These are phyloP conservation scores for Haematococcus sp. DNA, from an alignment of 139 green algal genomes.

Conservation along the genomic window DNA sequence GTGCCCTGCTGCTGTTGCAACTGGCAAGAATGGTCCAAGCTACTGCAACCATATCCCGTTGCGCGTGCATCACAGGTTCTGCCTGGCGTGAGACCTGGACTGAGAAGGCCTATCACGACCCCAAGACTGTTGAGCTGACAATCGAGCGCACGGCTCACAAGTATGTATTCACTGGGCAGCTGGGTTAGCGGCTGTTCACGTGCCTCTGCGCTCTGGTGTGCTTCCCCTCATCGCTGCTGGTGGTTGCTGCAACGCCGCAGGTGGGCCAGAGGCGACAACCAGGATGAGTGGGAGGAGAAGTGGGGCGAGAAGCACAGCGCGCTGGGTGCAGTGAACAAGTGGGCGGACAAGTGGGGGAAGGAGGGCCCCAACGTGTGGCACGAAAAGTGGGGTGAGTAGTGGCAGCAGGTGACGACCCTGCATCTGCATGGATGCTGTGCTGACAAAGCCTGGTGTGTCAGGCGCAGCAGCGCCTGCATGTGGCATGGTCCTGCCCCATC, in stretches of 20 bases:
- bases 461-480: neutral
- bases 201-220: neutral
- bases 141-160: conserved; percentile 83
- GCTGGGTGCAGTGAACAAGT: conserved; percentile 70
- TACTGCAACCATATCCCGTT: no score
- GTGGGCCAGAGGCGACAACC: conserved; percentile 33
- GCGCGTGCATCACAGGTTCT: no score
- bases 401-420: neutral
- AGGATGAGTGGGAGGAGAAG: conserved; percentile 87
- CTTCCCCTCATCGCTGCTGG: neutral
- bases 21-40: no score
- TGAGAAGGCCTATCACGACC: conserved; percentile 67
- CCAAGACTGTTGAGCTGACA: conserved; percentile 43
- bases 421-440: no score
- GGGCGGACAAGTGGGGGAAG: conserved; percentile 83
- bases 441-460: neutral
- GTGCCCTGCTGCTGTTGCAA: conserved; percentile 3
- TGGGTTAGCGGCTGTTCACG: no score
- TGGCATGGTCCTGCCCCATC: neutral
- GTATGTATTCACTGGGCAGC: conserved; percentile 23
- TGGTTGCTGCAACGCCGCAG: conserved; percentile 17
- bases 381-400: conserved; percentile 79
- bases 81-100: conserved; percentile 81
- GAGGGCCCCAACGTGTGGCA: conserved; percentile 78
- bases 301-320: conserved; percentile 78